Conservation (phyloP, 1,139 yeast genomes). For the Lodderomyces oxycetoniae region DNA sequence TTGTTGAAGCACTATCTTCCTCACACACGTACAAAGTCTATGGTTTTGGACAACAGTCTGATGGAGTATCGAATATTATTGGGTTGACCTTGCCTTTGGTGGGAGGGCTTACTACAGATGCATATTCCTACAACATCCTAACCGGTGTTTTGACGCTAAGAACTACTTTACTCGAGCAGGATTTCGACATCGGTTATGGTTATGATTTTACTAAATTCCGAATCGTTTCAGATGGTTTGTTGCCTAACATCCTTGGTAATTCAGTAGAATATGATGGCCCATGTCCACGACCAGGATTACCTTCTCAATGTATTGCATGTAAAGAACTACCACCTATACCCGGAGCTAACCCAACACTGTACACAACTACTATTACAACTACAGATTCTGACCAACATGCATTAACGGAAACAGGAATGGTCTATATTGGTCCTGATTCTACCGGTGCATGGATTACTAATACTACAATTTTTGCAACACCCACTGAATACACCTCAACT, state of each 20-base stretch:
- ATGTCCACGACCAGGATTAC: conserved; percentile 9
- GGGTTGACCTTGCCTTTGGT: conserved; percentile 20
- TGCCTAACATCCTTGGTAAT: conserved; percentile 9
- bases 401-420: conserved; percentile 8
- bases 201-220: conserved; percentile 13
- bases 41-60: conserved; percentile 22
- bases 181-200: conserved; percentile 23
- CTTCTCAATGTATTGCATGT: conserved; percentile 16
- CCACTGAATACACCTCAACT: conserved; percentile 16
- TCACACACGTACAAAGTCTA: conserved; percentile 23
- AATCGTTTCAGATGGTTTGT: conserved; percentile 13
- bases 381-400: conserved; percentile 13
- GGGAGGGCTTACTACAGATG: conserved; percentile 22
- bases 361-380: conserved; percentile 6
- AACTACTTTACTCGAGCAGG: conserved; percentile 11
- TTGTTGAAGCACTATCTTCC: conserved; percentile 18
- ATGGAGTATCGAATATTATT: conserved; percentile 27
- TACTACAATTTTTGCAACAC: conserved; percentile 1
- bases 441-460: conserved; percentile 5
- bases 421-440: too few relatives aligned
- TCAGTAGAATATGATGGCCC: conserved; percentile 12
- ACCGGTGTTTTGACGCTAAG: conserved; percentile 17
- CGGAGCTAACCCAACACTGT: conserved; percentile 7
- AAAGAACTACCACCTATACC: conserved; percentile 15
- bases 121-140: conserved; percentile 13